Percentiles rank a stretch among this genome's conserved stretches.
Evolutionary conservation across 2,329 filamentous ascomycete species (phyloP).

Genomic region (Colletotrichum salicis): DNA sequence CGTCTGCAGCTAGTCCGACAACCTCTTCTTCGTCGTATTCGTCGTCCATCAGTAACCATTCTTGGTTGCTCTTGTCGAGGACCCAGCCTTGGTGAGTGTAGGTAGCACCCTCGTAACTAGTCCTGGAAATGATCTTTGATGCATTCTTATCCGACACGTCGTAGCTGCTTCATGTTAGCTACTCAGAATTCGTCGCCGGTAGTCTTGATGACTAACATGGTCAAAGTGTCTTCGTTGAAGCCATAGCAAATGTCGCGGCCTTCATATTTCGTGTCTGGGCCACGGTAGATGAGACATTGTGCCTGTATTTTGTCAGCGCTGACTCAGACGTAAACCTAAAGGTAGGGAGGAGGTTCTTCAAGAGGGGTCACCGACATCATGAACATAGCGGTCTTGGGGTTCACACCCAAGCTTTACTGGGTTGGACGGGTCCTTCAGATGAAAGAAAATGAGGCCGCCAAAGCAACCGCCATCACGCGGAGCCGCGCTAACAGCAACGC

Average conservation of each 20-base stretch:
- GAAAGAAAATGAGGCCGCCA: no score
- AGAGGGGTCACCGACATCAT: slow-evolving; percentile 48
- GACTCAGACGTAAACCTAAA: no score
- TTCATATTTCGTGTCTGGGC: slow-evolving; percentile 56
- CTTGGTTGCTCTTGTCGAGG: slow-evolving; percentile 49
- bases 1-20: slow-evolving; percentile 50
- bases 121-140: slow-evolving; percentile 60
- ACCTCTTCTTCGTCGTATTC: slow-evolving; percentile 59
- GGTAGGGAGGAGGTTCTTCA: no score
- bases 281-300: slow-evolving; percentile 63
- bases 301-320: slow-evolving; percentile 50
- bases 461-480: no score
- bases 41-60: slow-evolving; percentile 57
- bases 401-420: no score
- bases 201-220: slow-evolving; percentile 43
- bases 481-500: no score
- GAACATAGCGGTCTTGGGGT: slow-evolving; percentile 62
- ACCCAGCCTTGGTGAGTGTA: slow-evolving; percentile 69
- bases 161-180: slow-evolving; percentile 40
- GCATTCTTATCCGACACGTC: slow-evolving; percentile 61
- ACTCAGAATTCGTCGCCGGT: no score
- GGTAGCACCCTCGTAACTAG: slow-evolving; percentile 63
- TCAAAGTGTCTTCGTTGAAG: slow-evolving; percentile 63
- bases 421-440: no score
- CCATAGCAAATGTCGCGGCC: slow-evolving; percentile 64